These are phyloP conservation scores for Alternaria rosae DNA, from an alignment of 2,329 filamentous ascomycete species.

Conservation along the genomic window DNA sequence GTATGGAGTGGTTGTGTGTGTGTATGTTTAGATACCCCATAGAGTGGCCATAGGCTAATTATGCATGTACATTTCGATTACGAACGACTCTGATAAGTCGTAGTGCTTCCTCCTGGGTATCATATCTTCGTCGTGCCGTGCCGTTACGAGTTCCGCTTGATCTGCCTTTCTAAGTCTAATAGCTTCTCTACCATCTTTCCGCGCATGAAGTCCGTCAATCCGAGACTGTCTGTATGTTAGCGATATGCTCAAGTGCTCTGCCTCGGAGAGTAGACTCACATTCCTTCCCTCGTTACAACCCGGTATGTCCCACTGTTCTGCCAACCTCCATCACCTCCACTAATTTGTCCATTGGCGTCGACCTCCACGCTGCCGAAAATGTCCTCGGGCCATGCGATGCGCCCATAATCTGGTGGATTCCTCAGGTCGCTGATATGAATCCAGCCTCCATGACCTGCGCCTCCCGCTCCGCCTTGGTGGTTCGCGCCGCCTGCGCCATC, in stretches of 20 bases:
- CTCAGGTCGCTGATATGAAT: slow-evolving; percentile 69
- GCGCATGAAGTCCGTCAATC: slow-evolving; percentile 33
- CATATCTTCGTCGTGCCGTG: not conserved
- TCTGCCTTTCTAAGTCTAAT: slow-evolving; percentile 29
- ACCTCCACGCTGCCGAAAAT: slow-evolving; percentile 72
- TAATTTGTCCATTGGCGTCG: slow-evolving; percentile 64
- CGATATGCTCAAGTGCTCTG: not conserved
- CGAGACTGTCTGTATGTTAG: slow-evolving; percentile 16
- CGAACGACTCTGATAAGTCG: not conserved
- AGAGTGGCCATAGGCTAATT: slow-evolving; percentile 6
- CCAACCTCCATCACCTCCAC: slow-evolving; percentile 64
- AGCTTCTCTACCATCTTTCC: slow-evolving; percentile 31
- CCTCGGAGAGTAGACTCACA: slow-evolving; percentile 53
- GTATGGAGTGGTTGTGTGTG: not conserved
- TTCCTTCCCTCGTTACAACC: slow-evolving; percentile 66
- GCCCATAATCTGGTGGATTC: slow-evolving; percentile 67
- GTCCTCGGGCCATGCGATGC: slow-evolving; percentile 72
- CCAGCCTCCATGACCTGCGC: slow-evolving; percentile 66
- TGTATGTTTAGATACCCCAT: slow-evolving; percentile 32
- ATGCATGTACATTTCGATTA: not conserved
- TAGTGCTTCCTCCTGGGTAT: slow-evolving; percentile 6
- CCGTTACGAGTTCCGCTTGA: slow-evolving; percentile 20
- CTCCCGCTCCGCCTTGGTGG: slow-evolving; percentile 65
- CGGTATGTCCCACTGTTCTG: slow-evolving; percentile 70
- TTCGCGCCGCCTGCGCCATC: slow-evolving; percentile 64